Percentiles rank a stretch among this genome's conserved stretches.
Evolutionary conservation across 2,329 filamentous ascomycete species (phyloP).

Genomic region (Sordariomycetes sp.): DNA sequence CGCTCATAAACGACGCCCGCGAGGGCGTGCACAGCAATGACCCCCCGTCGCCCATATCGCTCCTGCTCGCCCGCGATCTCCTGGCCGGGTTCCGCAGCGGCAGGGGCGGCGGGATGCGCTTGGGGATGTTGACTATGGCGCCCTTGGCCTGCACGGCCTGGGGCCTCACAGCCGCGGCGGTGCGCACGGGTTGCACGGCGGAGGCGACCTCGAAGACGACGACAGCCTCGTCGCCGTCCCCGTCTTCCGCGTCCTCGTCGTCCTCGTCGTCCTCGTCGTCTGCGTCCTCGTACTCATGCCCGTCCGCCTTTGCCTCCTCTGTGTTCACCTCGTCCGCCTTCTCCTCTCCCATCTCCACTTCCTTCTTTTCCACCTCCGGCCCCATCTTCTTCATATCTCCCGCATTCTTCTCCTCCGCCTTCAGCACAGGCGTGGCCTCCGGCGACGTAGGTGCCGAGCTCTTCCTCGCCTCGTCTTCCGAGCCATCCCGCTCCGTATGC

Average conservation of each 20-base stretch:
- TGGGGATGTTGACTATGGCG: constrained; percentile 73
- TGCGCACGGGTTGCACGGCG: constrained; percentile 37
- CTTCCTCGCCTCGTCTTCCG: constrained; percentile 6
- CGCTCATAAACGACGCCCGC: constrained; percentile 27
- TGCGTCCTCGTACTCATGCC: constrained; percentile 34
- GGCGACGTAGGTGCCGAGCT: constrained; percentile 17
- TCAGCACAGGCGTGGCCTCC: not conserved
- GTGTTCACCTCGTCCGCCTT: constrained; percentile 29
- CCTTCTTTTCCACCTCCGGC: constrained; percentile 34
- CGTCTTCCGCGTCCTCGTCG: constrained; percentile 32
- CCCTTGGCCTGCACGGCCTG: constrained; percentile 60
- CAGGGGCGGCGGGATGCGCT: constrained; percentile 63
- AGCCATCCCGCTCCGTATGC: not conserved
- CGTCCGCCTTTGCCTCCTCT: constrained; percentile 33
- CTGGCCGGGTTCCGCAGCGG: constrained; percentile 65
- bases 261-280: constrained; percentile 24
- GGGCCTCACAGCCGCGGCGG: constrained; percentile 42
- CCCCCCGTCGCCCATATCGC: constrained; percentile 47
- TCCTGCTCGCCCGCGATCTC: constrained; percentile 31
- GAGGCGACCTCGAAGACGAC: constrained; percentile 54
- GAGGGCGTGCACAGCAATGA: constrained; percentile 35
- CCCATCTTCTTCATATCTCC: constrained; percentile 34
- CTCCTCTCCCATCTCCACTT: constrained; percentile 27
- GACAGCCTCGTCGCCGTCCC: constrained; percentile 49
- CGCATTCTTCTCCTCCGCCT: constrained; percentile 23